Conservation (phyloP, 192 early-diverging fungal species). For the Coemansia sp. region DNA sequence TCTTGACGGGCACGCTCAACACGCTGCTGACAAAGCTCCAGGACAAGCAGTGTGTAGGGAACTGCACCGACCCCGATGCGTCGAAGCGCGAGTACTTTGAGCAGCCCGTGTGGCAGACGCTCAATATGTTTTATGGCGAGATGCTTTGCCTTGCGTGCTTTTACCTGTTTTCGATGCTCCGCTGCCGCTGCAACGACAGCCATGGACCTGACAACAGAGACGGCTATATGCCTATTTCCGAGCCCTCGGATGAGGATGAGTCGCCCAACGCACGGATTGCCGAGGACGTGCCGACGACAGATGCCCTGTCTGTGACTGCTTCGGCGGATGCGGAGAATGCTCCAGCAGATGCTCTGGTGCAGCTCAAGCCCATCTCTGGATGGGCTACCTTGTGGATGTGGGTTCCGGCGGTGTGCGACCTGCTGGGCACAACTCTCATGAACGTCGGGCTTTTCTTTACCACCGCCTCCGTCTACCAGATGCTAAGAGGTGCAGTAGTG, state of each 20-base stretch:
- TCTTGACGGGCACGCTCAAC: slow-evolving; percentile 73
- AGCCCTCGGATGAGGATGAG: slow-evolving; percentile 16
- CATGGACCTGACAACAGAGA: slow-evolving; percentile 3
- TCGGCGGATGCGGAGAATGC: background rate
- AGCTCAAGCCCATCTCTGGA: slow-evolving; percentile 56
- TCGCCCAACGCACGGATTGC: slow-evolving; percentile 6
- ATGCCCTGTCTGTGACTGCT: slow-evolving; percentile 20
- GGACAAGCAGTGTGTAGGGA: slow-evolving; percentile 87
- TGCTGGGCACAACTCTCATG: slow-evolving; percentile 85
- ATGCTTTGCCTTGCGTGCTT: slow-evolving; percentile 72
- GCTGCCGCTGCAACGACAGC: slow-evolving; percentile 15
- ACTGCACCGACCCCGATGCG: slow-evolving; percentile 80
- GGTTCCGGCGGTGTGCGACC: slow-evolving; percentile 71
- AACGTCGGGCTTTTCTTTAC: slow-evolving; percentile 95
- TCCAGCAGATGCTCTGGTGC: background rate
- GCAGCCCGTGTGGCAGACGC: slow-evolving; percentile 97
- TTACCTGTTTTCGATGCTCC: slow-evolving; percentile 51
- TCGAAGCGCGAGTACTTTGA: slow-evolving; percentile 76
- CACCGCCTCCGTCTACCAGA: slow-evolving; percentile 89
- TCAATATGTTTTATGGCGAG: slow-evolving; percentile 98
- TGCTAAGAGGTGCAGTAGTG: slow-evolving; percentile 95
- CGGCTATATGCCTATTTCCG: slow-evolving; percentile 40
- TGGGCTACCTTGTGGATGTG: slow-evolving; percentile 59
- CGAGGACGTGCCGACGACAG: slow-evolving; percentile 31
- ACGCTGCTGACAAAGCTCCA: slow-evolving; percentile 85